A percentile compares a stretch with the other conserved stretches of the same genome.
These are phyloP conservation scores for Euphorbia tirucalli DNA, from an alignment of 345 rosid genomes.

Conservation along the genomic window DNA sequence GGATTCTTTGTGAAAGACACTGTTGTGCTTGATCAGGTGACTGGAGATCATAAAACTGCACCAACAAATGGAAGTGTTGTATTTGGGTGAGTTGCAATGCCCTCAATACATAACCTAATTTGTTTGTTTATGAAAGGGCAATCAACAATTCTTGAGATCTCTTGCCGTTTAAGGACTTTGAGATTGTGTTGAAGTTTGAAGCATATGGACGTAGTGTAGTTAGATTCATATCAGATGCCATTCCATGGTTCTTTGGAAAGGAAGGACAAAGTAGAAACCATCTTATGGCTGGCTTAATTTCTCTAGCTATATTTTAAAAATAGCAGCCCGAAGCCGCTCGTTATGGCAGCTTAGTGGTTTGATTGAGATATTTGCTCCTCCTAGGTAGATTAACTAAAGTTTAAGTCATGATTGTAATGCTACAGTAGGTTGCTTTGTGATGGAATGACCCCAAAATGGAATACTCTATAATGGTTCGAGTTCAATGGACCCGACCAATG, in stretches of 20 bases:
- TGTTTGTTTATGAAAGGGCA: background rate
- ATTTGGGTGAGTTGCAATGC: slow-evolving; percentile 58
- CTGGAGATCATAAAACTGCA: slow-evolving; percentile 52
- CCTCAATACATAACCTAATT: background rate
- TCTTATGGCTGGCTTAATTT: no score
- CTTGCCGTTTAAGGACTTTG: background rate
- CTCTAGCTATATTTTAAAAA: no score
- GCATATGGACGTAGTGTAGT: background rate
- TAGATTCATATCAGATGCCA: background rate
- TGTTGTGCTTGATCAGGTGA: slow-evolving; percentile 44
- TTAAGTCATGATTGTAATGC: background rate
- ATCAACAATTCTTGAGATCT: background rate
- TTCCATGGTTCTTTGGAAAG: background rate
- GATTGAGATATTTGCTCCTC: no score
- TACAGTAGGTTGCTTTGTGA: background rate
- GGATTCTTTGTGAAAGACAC: slow-evolving; percentile 68
- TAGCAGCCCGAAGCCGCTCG: background rate
- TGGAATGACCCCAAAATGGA: background rate
- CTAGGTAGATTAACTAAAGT: no score
- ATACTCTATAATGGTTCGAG: no score
- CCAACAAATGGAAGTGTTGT: slow-evolving; percentile 45
- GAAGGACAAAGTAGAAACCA: no score
- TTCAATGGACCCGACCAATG: no score
- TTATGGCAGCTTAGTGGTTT: no score
- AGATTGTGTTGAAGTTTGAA: background rate